Evolutionary conservation across 1,284 basidiomycete genomes (phyloP).

Genomic region (Ganoderma lingzhi): DNA sequence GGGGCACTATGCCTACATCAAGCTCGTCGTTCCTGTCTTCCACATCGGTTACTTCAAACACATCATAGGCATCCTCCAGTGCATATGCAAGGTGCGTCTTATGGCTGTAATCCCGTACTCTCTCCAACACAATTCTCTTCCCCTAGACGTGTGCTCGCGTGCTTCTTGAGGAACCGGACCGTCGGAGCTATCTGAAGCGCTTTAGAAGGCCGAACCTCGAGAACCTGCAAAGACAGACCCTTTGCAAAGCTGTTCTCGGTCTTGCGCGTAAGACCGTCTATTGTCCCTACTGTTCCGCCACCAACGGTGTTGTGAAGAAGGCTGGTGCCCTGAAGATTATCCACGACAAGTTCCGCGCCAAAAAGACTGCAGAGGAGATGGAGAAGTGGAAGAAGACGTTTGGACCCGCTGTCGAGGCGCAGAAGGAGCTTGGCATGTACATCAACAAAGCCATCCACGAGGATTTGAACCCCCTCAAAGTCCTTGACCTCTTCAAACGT

Average conservation of each 20-base stretch:
- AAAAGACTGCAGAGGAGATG: constrained; percentile 92
- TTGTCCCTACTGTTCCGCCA: constrained; percentile 93
- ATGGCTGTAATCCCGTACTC: not conserved
- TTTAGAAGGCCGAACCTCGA: constrained; percentile 94
- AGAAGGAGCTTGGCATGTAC: constrained; percentile 88
- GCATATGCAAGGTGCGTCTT: constrained; percentile 81
- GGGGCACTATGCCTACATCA: constrained; percentile 98
- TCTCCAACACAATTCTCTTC: not conserved
- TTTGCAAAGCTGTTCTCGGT: constrained; percentile 91
- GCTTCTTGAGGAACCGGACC: constrained; percentile 89
- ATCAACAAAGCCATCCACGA: constrained; percentile 91
- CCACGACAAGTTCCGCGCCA: constrained; percentile 97
- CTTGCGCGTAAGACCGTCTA: constrained; percentile 91
- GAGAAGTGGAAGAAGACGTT: constrained; percentile 91
- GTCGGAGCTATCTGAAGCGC: constrained; percentile 84
- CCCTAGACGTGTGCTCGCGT: constrained; percentile 92
- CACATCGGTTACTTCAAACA: constrained; percentile 99
- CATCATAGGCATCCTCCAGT: constrained; percentile 92
- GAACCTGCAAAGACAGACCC: constrained; percentile 89
- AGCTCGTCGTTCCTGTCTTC: constrained; percentile 95
- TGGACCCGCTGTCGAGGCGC: constrained; percentile 82
- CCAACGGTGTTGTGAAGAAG: constrained; percentile 98
- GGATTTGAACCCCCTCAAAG: constrained; percentile 95
- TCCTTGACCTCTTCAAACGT: constrained; percentile 91
- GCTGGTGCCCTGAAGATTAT: constrained; percentile 95